Conservation (phyloP, 2,329 filamentous ascomycete genomes). For the Hymenoscyphus fraxineus region DNA sequence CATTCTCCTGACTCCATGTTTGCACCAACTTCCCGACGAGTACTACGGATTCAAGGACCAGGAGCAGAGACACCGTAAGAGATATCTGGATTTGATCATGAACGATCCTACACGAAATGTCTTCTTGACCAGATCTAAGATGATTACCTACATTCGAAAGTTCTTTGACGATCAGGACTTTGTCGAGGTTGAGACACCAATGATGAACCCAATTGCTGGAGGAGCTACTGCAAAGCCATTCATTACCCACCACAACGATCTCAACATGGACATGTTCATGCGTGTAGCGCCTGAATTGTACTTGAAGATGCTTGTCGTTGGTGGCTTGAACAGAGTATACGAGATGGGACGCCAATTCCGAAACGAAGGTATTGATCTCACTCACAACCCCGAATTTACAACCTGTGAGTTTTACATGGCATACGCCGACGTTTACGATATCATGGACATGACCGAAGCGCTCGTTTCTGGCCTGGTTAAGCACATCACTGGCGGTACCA, state of each 20-base stretch:
- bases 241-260: constrained; percentile 91
- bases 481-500: constrained; percentile 78
- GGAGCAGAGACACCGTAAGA: constrained; percentile 87
- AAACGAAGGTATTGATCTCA: constrained; percentile 87
- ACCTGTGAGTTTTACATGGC: constrained; percentile 97
- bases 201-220: constrained; percentile 94
- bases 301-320: constrained; percentile 92
- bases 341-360: constrained; percentile 94
- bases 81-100: constrained; percentile 95
- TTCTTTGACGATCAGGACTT: constrained; percentile 89
- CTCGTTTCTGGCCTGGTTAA: constrained; percentile 87
- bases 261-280: constrained; percentile 92
- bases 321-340: constrained; percentile 90
- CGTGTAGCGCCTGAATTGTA: constrained; percentile 93
- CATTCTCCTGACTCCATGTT: constrained; percentile 79
- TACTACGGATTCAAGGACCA: constrained; percentile 94
- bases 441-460: constrained; percentile 89
- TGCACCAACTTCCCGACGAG: constrained; percentile 86
- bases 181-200: constrained; percentile 91
- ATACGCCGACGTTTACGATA: constrained; percentile 85
- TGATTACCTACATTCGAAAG: constrained; percentile 79
- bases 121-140: constrained; percentile 80
- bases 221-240: constrained; percentile 96
- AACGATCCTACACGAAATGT: constrained; percentile 78
- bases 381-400: constrained; percentile 98